A percentile compares a stretch with the other conserved stretches of the same genome.
phyloP scores from a whole-genome alignment of 192 early-diverging fungal genomes.

The Rhizoclosmatium globosum region DNA sequence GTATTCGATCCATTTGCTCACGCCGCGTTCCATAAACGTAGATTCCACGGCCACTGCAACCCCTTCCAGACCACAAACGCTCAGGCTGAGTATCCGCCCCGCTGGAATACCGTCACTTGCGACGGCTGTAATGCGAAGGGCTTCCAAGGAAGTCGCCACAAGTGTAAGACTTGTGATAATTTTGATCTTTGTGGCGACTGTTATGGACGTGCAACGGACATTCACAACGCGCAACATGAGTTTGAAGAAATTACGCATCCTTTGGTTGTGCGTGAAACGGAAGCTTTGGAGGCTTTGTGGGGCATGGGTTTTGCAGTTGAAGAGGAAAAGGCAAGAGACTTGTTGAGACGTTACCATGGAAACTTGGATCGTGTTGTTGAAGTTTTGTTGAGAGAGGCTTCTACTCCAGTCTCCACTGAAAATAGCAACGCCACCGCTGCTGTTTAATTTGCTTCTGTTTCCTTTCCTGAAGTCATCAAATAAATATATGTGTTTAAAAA shows the following conservation, averaged over 20 bases:
- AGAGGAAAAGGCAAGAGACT: conserved; percentile 21
- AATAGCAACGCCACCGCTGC: not conserved
- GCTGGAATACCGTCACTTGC: conserved; percentile 37
- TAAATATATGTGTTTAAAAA: not conserved
- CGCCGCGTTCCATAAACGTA: not conserved
- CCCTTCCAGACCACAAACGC: not conserved
- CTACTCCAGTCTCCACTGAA: not conserved
- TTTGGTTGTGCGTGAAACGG: conserved; percentile 13
- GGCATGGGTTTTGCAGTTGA: conserved; percentile 37
- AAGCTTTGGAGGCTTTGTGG: not conserved
- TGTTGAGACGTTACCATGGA: conserved; percentile 37
- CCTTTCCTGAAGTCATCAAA: not conserved
- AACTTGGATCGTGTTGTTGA: conserved; percentile 47
- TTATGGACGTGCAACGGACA: conserved; percentile 1
- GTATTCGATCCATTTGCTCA: too few relatives aligned
- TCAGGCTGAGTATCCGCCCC: conserved; percentile 12
- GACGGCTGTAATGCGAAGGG: conserved; percentile 35
- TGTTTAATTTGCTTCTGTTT: not conserved
- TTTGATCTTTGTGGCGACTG: conserved; percentile 41
- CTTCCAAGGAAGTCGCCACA: conserved; percentile 32
- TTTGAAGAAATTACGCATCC: conserved; percentile 32
- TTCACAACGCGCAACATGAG: conserved; percentile 34
- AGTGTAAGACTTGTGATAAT: conserved; percentile 37
- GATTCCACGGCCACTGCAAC: not conserved
- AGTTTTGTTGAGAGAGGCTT: conserved; percentile 33